Evolutionary conservation across 192 early-diverging fungal genomes (phyloP).

Genomic region (Gigaspora rosea): DNA sequence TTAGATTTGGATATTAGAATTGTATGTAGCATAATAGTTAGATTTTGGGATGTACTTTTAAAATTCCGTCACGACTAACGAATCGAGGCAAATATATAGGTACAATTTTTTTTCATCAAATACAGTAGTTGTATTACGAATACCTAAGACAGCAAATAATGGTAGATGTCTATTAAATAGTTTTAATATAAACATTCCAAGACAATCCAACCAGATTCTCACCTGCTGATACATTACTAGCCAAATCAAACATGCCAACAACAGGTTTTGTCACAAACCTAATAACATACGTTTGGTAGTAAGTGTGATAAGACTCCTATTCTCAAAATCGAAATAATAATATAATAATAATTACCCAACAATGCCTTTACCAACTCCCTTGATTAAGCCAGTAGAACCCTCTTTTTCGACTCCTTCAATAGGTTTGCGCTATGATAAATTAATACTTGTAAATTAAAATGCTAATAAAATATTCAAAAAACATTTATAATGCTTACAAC

Average conservation of each 20-base stretch:
- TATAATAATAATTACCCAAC: constrained; percentile 66
- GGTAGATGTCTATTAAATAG: too few relatives aligned
- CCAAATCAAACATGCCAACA: constrained; percentile 93
- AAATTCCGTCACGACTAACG: constrained; percentile 82
- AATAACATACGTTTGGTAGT: background rate
- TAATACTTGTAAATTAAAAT: background rate
- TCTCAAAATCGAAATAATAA: background rate
- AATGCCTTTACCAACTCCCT: constrained; percentile 91
- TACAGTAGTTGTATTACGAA: constrained; percentile 92
- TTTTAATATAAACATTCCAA: too few relatives aligned
- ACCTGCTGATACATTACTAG: constrained; percentile 90
- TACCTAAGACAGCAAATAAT: constrained; percentile 47
- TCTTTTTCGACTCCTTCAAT: constrained; percentile 86
- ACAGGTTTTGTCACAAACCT: constrained; percentile 92
- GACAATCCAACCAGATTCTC: background rate
- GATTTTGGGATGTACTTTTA: too few relatives aligned
- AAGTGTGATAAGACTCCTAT: background rate
- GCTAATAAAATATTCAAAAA: background rate
- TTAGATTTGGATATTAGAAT: too few relatives aligned
- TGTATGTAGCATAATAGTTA: too few relatives aligned
- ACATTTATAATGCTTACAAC: constrained; percentile 54
- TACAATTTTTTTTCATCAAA: constrained; percentile 81
- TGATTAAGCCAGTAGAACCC: constrained; percentile 92
- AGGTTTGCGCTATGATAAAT: constrained; percentile 45
- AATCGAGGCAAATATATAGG: constrained; percentile 82